These are phyloP conservation scores for Dysphania ambrosioides DNA, from an alignment of 148 eudicot genomes.

Conservation along the genomic window DNA sequence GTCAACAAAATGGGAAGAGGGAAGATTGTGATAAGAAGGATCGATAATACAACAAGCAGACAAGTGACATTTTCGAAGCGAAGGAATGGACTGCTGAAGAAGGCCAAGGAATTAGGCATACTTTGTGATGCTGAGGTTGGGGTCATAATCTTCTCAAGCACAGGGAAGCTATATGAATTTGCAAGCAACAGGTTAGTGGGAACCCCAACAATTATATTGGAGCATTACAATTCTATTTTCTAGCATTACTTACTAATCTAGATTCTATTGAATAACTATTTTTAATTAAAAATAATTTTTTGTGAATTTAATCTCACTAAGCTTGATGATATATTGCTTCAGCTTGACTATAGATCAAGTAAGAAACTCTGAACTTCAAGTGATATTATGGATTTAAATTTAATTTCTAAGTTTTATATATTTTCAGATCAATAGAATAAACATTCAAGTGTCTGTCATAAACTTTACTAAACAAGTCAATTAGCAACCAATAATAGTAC, in stretches of 20 bases:
- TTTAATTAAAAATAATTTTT: too few relatives aligned
- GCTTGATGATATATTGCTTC: background rate
- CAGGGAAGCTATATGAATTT: constrained; percentile 55
- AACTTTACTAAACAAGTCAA: too few relatives aligned
- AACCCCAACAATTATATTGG: constrained; percentile 3
- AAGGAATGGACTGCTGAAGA: constrained; percentile 58
- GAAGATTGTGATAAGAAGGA: constrained; percentile 58
- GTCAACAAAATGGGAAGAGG: constrained; percentile 48
- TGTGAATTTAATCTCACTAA: background rate
- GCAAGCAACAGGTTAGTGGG: constrained; percentile 41
- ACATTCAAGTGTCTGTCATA: background rate
- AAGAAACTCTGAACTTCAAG: background rate
- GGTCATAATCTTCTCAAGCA: constrained; percentile 57
- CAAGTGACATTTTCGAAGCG: constrained; percentile 67
- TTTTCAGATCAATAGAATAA: background rate
- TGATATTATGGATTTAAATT: background rate
- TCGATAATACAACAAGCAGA: constrained; percentile 57
- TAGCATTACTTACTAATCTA: too few relatives aligned
- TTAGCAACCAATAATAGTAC: background rate
- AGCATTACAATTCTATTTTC: constrained; percentile 4
- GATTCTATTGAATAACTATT: background rate
- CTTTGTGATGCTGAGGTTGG: constrained; percentile 62
- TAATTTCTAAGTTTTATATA: background rate
- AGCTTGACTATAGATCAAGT: background rate
- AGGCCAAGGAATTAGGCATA: constrained; percentile 56